Evolutionary conservation across 108 stramenopile genomes (phyloP), one percentile per base, ranked within the genome.

Genomic region (Schizochytrium sp.): DNA sequence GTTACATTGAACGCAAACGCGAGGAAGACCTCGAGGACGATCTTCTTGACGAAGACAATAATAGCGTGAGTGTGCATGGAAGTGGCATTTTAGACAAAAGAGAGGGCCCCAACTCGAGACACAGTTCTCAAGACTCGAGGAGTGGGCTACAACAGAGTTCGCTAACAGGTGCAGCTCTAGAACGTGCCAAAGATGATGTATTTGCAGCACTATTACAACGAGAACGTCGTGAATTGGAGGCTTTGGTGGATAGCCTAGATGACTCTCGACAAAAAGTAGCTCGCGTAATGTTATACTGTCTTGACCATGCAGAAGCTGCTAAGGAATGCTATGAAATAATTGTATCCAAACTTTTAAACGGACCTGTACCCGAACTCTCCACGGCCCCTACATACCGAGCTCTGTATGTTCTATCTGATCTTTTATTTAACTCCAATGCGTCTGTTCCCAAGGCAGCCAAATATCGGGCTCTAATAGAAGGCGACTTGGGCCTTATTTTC

Each of bases 101-200:
- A 0, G 59, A 60, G 59, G 1, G 19, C 1, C 28, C 59, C 28
- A n/a, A 60, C 19, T n/a, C 59, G 59, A n/a, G 1, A 17, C 1
- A 60, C 19, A 1, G 28, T n/a, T n/a, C 59, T 60, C 59, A n/a
- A 1, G 59, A n/a, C 59, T n/a, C 17, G 17, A 1, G 59, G 17
- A n/a, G 28, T 17, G 59, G 28, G 0, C 17, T 60, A n/a, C 59
- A 60, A n/a, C 0, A 60, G 17, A 17, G 59, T 1, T n/a, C 17
- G 59, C 19, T n/a, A 60, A 69, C 64, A 15, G 64, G 64, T 15
- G 64, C 64, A 7, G 64, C 64, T 13, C 28, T 69, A 7, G 64
- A 69, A 38, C 64, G 64, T 44, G 64, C 64, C 64, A 69, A 69
- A 15, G 64, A 69, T 44, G 64, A 69, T 44, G 64, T 44, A 7